Conservation (phyloP, 2,329 filamentous ascomycete genomes). For the Graphiopsis chlorocephala region DNA sequence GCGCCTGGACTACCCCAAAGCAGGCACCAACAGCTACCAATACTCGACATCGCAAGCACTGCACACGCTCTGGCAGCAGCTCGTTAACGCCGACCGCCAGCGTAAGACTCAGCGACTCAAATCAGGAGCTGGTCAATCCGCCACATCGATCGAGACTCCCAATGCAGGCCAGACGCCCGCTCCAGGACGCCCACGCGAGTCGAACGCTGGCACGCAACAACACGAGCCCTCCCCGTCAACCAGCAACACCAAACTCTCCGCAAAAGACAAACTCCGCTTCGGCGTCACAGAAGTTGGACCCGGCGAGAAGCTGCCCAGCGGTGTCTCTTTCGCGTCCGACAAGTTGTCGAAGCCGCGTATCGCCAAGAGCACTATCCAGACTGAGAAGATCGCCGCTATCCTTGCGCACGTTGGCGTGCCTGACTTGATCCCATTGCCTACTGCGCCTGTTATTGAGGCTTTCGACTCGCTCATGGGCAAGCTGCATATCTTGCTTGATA, state of each 20-base stretch:
- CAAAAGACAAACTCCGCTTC: conserved; percentile 73
- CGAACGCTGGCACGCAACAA: conserved; percentile 34
- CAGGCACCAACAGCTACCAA: conserved; percentile 53
- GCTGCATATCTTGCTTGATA: conserved; percentile 67
- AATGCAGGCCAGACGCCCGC: conserved; percentile 22
- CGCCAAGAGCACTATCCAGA: conserved; percentile 73
- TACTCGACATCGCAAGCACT: conserved; percentile 82
- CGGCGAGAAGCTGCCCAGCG: conserved; percentile 79
- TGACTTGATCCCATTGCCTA: conserved; percentile 69
- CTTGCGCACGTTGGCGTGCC: conserved; percentile 71
- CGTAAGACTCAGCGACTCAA: conserved; percentile 70
- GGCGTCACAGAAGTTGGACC: conserved; percentile 64
- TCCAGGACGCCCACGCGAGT: conserved; percentile 39
- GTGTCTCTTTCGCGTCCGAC: conserved; percentile 86
- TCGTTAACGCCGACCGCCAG: conserved; percentile 78
- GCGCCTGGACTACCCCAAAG: conserved; percentile 75
- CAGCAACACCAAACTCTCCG: conserved; percentile 55
- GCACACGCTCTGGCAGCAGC: conserved; percentile 74
- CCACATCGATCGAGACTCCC: conserved; percentile 12
- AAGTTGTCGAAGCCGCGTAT: conserved; percentile 75
- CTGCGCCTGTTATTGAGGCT: conserved; percentile 64
- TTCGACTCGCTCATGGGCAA: conserved; percentile 70
- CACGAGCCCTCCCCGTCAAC: conserved; percentile 19
- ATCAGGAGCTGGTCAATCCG: conserved; percentile 10
- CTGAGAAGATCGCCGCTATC: conserved; percentile 69